Percentiles rank a stretch among this genome's conserved stretches.
Conservation (phyloP, 1,284 basidiomycete genomes). For the Gomphus bonarii region DNA sequence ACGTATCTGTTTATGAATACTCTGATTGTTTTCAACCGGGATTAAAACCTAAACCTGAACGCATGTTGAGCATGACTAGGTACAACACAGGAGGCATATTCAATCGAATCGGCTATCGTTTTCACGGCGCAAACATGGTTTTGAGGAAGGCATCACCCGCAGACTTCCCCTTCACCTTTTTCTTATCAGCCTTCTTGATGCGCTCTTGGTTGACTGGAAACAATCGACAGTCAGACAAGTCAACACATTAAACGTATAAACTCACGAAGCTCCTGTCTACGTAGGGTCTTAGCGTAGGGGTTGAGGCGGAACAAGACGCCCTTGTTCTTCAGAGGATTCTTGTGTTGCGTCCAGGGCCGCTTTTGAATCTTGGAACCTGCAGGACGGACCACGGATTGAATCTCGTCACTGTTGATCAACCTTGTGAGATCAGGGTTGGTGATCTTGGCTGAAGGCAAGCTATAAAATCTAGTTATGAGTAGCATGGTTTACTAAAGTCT, state of each 20-base stretch:
- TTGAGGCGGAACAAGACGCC: slow-evolving; percentile 97
- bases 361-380: slow-evolving; percentile 74
- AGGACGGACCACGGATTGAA: slow-evolving; percentile 90
- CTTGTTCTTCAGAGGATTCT: slow-evolving; percentile 98
- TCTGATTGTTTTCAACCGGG: too few species aligned
- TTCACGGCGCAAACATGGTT: slow-evolving; percentile 79
- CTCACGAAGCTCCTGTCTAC: slow-evolving; percentile 79
- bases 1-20: not conserved
- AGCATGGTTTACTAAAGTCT: not conserved
- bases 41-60: not conserved
- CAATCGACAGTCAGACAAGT: not conserved
- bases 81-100: not conserved
- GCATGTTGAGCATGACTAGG: slow-evolving; percentile 4
- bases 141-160: slow-evolving; percentile 83
- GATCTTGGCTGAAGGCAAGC: slow-evolving; percentile 92
- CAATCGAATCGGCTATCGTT: not conserved
- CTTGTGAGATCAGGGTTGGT: slow-evolving; percentile 95
- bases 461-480: slow-evolving; percentile 22
- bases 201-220: slow-evolving; percentile 70
- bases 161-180: slow-evolving; percentile 45
- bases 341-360: slow-evolving; percentile 98
- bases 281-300: slow-evolving; percentile 95
- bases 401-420: slow-evolving; percentile 96
- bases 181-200: slow-evolving; percentile 56
- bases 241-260: slow-evolving; percentile 17